Conservation (phyloP, 441 rosid genomes). For the Syzygium malaccense region DNA sequence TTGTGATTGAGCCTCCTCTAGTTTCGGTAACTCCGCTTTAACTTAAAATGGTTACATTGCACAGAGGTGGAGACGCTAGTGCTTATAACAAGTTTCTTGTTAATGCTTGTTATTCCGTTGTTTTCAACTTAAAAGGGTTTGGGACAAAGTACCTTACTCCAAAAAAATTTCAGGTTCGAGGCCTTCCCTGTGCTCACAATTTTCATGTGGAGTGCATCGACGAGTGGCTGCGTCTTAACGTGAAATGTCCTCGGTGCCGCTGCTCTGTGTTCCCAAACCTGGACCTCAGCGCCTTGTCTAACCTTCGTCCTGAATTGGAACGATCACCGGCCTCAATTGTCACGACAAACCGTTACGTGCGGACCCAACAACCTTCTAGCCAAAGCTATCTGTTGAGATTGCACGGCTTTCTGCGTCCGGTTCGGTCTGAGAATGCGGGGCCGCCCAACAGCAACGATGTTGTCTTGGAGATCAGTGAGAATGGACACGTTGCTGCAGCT, state of each 20-base stretch:
- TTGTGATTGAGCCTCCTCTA: background rate
- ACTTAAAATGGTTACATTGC: background rate
- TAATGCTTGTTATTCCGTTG: background rate
- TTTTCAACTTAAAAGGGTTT: background rate
- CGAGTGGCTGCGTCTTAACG: constrained; percentile 91
- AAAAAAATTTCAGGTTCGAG: constrained; percentile 72
- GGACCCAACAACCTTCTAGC: constrained; percentile 52
- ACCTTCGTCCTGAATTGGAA: constrained; percentile 63
- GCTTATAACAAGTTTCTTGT: background rate
- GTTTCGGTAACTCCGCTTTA: background rate
- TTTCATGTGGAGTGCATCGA: constrained; percentile 97
- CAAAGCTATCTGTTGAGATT: constrained; percentile 72
- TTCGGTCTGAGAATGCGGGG: constrained; percentile 41
- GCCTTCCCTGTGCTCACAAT: constrained; percentile 99
- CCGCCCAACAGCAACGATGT: constrained; percentile 15
- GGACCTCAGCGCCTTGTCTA: constrained; percentile 89
- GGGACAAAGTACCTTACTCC: constrained; percentile 8
- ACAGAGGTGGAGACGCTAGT: background rate
- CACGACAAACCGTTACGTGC: constrained; percentile 29
- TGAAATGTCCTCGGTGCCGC: constrained; percentile 98
- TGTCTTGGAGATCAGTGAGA: constrained; percentile 32
- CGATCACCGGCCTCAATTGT: constrained; percentile 29
- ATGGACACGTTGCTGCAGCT: constrained; percentile 16
- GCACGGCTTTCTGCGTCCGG: constrained; percentile 57
- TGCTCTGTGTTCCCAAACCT: constrained; percentile 95